Evolutionary conservation across 345 rosid genomes (phyloP).

Genomic region (Citrus unshiu): DNA sequence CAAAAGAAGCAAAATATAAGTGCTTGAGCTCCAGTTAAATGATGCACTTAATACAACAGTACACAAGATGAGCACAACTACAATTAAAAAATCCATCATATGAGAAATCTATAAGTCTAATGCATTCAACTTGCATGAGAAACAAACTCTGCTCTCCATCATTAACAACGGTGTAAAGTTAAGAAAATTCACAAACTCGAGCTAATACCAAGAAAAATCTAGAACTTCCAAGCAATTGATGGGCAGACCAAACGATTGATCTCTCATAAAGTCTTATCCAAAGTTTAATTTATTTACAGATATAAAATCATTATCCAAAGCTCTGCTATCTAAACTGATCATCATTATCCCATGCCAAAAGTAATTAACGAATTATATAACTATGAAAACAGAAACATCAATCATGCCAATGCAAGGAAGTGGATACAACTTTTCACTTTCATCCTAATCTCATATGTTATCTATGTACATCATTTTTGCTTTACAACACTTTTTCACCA

Average conservation of each 20-base stretch:
- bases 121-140: not conserved
- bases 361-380: not conserved
- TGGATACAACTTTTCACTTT: not conserved
- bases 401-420: not conserved
- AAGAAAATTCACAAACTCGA: not conserved
- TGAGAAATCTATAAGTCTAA: not conserved
- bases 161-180: not conserved
- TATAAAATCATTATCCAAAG: not conserved
- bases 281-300: not conserved
- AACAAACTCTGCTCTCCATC: not conserved
- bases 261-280: not conserved
- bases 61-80: not conserved
- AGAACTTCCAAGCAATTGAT: not conserved
- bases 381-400: not conserved
- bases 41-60: not conserved
- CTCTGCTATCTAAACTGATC: not conserved
- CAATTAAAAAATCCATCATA: not conserved
- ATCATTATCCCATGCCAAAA: not conserved
- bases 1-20: not conserved
- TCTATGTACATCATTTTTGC: not conserved
- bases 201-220: not conserved
- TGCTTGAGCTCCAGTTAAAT: not conserved
- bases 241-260: not conserved
- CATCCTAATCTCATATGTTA: not conserved
- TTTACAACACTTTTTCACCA: not conserved